Percentiles rank a stretch among this genome's conserved stretches.
phyloP scores from a whole-genome alignment of 352 stramenopile genomes.

The Pseudoperonospora humuli region DNA sequence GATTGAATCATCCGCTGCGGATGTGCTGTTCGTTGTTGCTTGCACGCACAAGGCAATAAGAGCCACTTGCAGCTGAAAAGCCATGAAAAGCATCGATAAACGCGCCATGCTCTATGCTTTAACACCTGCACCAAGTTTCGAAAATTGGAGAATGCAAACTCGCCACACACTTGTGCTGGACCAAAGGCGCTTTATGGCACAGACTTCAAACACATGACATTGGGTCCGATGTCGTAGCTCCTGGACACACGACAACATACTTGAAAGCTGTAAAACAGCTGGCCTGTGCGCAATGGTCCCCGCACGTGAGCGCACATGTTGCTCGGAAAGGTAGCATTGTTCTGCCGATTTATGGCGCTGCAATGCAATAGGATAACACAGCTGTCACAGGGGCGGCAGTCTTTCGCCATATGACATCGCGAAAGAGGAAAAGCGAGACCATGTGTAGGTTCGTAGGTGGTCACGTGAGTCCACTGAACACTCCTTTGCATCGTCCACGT shows the following conservation, averaged over 20 bases:
- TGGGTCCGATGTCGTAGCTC: slow-evolving; percentile 9
- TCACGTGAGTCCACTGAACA: too few species aligned
- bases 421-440: slow-evolving; percentile 8
- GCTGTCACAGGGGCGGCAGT: slow-evolving; percentile 8
- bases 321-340: too few species aligned
- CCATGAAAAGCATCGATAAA: slow-evolving; percentile 5
- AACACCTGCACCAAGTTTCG: not conserved
- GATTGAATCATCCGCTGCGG: slow-evolving; percentile 16
- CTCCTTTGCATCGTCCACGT: too few species aligned
- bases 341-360: not conserved
- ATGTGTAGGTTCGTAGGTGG: too few species aligned
- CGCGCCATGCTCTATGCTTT: slow-evolving; percentile 8
- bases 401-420: slow-evolving; percentile 10
- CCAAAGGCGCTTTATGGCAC: not conserved
- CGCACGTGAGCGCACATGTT: not conserved
- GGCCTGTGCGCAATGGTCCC: slow-evolving; percentile 2
- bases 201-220: slow-evolving; percentile 17
- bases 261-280: slow-evolving; percentile 9
- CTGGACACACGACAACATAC: slow-evolving; percentile 1
- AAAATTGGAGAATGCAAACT: slow-evolving; percentile 15
- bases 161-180: not conserved
- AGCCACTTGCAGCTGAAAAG: slow-evolving; percentile 11
- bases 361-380: slow-evolving; percentile 12
- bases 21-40: slow-evolving; percentile 4
- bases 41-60: slow-evolving; percentile 7